A percentile compares a stretch with the other conserved stretches of the same genome.
Conservation (phyloP, 1,139 yeast genomes). For the Lodderomyces pseudojiufengensis region DNA sequence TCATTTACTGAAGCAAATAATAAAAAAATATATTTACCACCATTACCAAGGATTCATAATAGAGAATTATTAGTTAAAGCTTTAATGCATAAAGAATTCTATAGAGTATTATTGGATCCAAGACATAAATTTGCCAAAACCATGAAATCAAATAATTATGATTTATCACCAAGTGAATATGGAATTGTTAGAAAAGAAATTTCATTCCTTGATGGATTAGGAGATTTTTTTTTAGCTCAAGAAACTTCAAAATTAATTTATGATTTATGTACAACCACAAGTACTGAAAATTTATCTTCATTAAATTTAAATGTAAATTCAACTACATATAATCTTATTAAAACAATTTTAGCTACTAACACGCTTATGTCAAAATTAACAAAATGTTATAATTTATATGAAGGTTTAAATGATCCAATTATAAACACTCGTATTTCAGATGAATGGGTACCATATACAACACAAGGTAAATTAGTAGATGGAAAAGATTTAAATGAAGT, state of each 20-base stretch:
- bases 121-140: slow-evolving; percentile 28
- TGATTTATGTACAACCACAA: slow-evolving; percentile 16
- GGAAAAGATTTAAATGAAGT: slow-evolving; percentile 20
- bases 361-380: slow-evolving; percentile 38
- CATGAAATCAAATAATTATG: slow-evolving; percentile 19
- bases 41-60: slow-evolving; percentile 33
- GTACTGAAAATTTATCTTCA: background rate
- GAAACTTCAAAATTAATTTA: slow-evolving; percentile 38
- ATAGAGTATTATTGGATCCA: slow-evolving; percentile 29
- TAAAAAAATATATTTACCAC: slow-evolving; percentile 29
- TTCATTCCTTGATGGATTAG: slow-evolving; percentile 44
- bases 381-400: slow-evolving; percentile 33
- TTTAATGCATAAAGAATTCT: slow-evolving; percentile 40
- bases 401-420: slow-evolving; percentile 32
- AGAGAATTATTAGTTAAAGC: slow-evolving; percentile 33
- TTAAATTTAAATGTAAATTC: slow-evolving; percentile 7
- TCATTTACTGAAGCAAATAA: slow-evolving; percentile 25
- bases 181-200: slow-evolving; percentile 32
- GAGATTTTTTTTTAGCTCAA: slow-evolving; percentile 40
- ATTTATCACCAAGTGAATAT: slow-evolving; percentile 17
- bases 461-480: slow-evolving; percentile 17
- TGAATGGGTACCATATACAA: slow-evolving; percentile 25
- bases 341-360: slow-evolving; percentile 39
- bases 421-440: slow-evolving; percentile 17
- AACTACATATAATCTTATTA: slow-evolving; percentile 29